A percentile compares a stretch with the other conserved stretches of the same genome.
Conservation (phyloP, 1,284 basidiomycete genomes). For the Puccinia horiana region DNA sequence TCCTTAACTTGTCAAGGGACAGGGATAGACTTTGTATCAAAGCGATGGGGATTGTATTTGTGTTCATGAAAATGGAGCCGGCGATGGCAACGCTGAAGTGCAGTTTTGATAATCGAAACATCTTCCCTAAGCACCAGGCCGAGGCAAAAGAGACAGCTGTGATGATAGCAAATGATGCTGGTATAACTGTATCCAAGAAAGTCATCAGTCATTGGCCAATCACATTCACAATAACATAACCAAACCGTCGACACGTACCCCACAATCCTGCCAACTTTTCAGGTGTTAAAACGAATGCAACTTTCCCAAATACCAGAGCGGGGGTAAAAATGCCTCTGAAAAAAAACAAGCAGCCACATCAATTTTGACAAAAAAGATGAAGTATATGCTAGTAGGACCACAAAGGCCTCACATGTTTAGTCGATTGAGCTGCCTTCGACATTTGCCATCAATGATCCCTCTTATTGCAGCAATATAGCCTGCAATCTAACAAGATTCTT, state of each 20-base stretch:
- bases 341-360: background rate
- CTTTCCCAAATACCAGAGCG: slow-evolving; percentile 60
- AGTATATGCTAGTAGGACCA: background rate
- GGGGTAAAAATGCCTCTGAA: slow-evolving; percentile 57
- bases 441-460: slow-evolving; percentile 17
- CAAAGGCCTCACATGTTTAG: slow-evolving; percentile 31
- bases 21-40: slow-evolving; percentile 60
- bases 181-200: slow-evolving; percentile 53
- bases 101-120: slow-evolving; percentile 56
- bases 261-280: slow-evolving; percentile 59
- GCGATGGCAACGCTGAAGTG: slow-evolving; percentile 60
- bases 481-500: background rate
- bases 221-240: background rate
- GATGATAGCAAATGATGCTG: slow-evolving; percentile 59
- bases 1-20: slow-evolving; percentile 54
- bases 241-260: slow-evolving; percentile 49
- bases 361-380: background rate
- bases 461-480: slow-evolving; percentile 35
- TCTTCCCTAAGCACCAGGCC: slow-evolving; percentile 56
- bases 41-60: slow-evolving; percentile 60
- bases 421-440: slow-evolving; percentile 29
- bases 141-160: slow-evolving; percentile 57
- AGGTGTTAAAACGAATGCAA: slow-evolving; percentile 61
- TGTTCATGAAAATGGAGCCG: slow-evolving; percentile 49
- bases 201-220: background rate